Evolutionary conservation across 495 filamentous ascomycete species (phyloP).

Genomic region (Tuber magnatum): DNA sequence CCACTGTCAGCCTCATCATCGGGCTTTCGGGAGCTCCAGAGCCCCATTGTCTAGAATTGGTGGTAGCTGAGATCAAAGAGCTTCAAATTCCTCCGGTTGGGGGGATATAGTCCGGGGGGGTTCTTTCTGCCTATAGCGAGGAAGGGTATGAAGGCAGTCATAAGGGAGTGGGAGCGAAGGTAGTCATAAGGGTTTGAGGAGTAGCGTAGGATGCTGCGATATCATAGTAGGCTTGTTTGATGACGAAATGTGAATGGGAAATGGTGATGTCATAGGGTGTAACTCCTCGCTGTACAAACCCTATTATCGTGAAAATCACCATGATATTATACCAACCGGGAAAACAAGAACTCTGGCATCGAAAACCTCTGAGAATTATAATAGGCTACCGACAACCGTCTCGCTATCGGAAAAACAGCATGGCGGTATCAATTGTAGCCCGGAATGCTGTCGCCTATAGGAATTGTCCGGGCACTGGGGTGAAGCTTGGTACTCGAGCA

Average conservation of each 20-base stretch:
- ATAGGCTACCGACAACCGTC: not conserved
- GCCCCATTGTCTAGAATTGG: constrained; percentile 22
- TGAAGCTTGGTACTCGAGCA: not conserved
- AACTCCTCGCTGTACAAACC: not conserved
- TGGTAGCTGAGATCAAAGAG: not conserved
- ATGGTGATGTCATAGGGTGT: not conserved
- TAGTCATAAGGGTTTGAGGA: not conserved
- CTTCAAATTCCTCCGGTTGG: not conserved
- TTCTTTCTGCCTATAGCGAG: not conserved
- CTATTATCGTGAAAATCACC: not conserved
- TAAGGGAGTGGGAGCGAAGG: not conserved
- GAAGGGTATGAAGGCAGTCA: not conserved
- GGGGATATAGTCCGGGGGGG: not conserved
- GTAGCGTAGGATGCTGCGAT: not conserved
- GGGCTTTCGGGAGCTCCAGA: constrained; percentile 51
- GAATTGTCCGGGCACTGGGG: not conserved
- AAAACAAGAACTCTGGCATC: too few relatives aligned
- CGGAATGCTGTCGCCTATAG: not conserved
- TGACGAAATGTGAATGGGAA: not conserved
- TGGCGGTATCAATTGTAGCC: not conserved
- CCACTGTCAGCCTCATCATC: constrained; percentile 41
- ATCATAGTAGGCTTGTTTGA: not conserved
- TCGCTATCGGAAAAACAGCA: not conserved
- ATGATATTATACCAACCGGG: too few relatives aligned
- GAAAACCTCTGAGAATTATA: not conserved